Evolutionary conservation across 352 stramenopile genomes (phyloP), one percentile per base, ranked within the genome.

Genomic region (Globisporangium spinosum): DNA sequence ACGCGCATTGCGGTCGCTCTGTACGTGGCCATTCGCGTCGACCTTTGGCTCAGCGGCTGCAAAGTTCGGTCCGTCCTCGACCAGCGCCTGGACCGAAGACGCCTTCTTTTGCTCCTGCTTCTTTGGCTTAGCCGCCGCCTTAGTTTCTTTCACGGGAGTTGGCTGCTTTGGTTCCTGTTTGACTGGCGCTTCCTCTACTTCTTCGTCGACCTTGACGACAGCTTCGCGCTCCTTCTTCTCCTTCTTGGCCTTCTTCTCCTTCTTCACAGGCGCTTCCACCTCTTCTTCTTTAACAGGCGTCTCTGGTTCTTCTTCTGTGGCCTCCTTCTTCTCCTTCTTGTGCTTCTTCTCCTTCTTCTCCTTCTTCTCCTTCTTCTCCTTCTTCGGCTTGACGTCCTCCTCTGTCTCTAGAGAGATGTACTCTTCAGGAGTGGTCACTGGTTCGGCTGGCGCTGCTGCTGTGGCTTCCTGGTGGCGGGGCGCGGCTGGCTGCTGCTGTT

Each of bases 1-100:
- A 35, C 87, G 82, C 35, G 81, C 82, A 64, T 95, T 95, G 5
- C 87, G 85, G 35, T 94, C 87, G 67, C 85, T 95, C 71, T 95
- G 87, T 23, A 82, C 74, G 62, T 80, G 78, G 27, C 57, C 62
- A 15, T 76, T 43, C 4, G 64, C 54, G n/a, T 54, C 29, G 58
- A 71, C 58, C 34, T 58, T 76, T 23, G 56, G 45, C 55, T 68
- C 54, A 2, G 71, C 64, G 1, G 63, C 51, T 1, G 66, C 61
- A 47, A 58, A 66, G 54, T 62, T 47, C 3, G 62, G 56, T 3
- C 56, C 60, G 55, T 72, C 57, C 22, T 22, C 58, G 17, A 69
- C 64, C 27, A 73, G 8, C 13, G 45, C 40, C 54, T 74, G 49
- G 10, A 64, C 27, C 25, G 58, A 45, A 29, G 62, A 51, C 7